Base-by-base conservation (phyloP, 2,329 filamentous ascomycete species). In the Aspergillus japonicus region DNA sequence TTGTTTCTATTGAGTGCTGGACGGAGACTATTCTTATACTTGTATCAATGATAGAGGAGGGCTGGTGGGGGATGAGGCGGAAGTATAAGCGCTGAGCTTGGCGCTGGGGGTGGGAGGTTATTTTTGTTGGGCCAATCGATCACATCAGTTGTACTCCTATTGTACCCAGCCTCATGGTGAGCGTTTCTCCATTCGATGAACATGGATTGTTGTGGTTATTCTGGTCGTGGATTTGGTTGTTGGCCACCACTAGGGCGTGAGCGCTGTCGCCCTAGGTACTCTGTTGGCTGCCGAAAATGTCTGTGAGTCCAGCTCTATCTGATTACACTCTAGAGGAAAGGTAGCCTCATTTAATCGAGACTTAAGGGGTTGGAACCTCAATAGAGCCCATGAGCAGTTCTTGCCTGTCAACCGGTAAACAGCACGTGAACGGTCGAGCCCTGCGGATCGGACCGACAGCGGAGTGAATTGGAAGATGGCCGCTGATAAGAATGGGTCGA, bases 141-240 rank as follows among this genome's bases (percentile, higher is more conserved):
- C 10, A 1, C 6, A 44, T n/a, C 12, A 19, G 2, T 7, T 7
- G 0, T 8, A 2, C 5, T 44, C 39, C 4, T 16, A 16, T 14
- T 16, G 33, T 16, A 6, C n/a, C n/a, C n/a, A n/a, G n/a, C n/a
- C n/a, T n/a, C n/a, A n/a, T n/a, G n/a, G 3, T 3, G 14, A 19
- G 16, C 39, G 14, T 6, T 44, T 19, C 16, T 8, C n/a, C 19
- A 16, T 10, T n/a, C 2, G 14, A 7, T 44, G 2, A 19, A 16
- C 16, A 44, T 12, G 33, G 10, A 12, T 4, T 16, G 12, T 16
- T 5, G 3, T 12, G 14, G 33, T 35, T 16, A 16, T 12, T 16
- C 1, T 16, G 11, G 12, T 5, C 3, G 4, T 1, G 4, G 33
- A 0, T 2, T 29, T 6, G 7, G 26, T n/a, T n/a, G 26, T 8